Evolutionary conservation across 768 basidiomycete genomes (phyloP), one percentile per base, ranked within the genome.

Genomic region (Filobasidium wieringae): DNA sequence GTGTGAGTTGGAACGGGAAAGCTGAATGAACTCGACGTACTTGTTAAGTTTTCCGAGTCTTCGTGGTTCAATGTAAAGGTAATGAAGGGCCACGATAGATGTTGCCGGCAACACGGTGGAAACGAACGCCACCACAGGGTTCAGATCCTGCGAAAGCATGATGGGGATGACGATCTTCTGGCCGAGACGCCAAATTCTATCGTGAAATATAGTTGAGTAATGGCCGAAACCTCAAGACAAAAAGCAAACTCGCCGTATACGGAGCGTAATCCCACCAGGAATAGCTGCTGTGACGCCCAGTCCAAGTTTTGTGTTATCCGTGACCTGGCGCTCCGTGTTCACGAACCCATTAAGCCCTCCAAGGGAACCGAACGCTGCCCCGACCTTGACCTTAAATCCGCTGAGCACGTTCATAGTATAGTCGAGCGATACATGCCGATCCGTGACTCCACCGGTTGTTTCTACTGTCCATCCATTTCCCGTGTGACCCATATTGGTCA

Each of bases 161-260:
- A 74, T 68, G 2, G 72, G 73, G 6, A 74, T 34, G 5, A 65
- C 60, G 30, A 75, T 59, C 15, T 64, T 60, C 53, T 77, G 77
- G 1, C 77, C 77, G 1, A 77, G 65, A 14, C 76, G 68, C 41
- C 61, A 64, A 53, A 75, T 64, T 9, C 76, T 74, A 53, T 14
- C 0, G 2, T 15, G 17, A 19, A 15, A 36, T 12, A 14, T 53
- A 29, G 59, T 27, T 6, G n/a, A n/a, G n/a, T n/a, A n/a, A n/a
- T n/a, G n/a, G n/a, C n/a, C n/a, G n/a, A n/a, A n/a, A n/a, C n/a
- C 8, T 12, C 49, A 51, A 30, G 27, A 24, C 7, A 5, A 22
- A 19, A 34, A 22, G 49, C 2, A 22, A 7, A 60, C 70, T 59
- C 52, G 69, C 70, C 63, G 65, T 14, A 70, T 31, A 14, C 66